Evolutionary conservation across 2,329 filamentous ascomycete genomes (phyloP).

Genomic region (Polychaeton citri): DNA sequence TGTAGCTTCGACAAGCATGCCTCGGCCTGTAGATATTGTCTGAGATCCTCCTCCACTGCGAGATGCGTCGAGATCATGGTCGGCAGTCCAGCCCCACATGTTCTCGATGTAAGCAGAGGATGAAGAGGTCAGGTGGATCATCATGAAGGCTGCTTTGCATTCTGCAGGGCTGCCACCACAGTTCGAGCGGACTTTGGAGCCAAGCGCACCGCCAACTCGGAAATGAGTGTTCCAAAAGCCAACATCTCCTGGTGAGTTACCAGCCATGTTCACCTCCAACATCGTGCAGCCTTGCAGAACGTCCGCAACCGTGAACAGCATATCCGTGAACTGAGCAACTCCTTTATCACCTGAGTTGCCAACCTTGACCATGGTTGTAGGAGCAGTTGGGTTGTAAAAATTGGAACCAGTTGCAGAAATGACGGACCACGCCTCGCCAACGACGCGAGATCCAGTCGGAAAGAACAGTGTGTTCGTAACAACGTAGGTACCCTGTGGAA

Average conservation of each 20-base stretch:
- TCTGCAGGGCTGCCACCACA: slow-evolving; percentile 30
- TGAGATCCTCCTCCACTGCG: slow-evolving; percentile 14
- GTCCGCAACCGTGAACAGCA: slow-evolving; percentile 39
- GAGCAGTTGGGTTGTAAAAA: slow-evolving; percentile 31
- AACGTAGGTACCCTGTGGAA: slow-evolving; percentile 33
- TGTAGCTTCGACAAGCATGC: slow-evolving; percentile 27
- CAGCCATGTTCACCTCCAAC: slow-evolving; percentile 39
- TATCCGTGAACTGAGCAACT: slow-evolving; percentile 38
- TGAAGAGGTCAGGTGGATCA: slow-evolving; percentile 34
- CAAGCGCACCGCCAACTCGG: slow-evolving; percentile 22
- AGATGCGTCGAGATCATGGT: slow-evolving; percentile 38
- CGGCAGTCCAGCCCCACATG: slow-evolving; percentile 41
- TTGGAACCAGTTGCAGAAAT: slow-evolving; percentile 31
- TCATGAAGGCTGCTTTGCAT: slow-evolving; percentile 22
- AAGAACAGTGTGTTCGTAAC: slow-evolving; percentile 34
- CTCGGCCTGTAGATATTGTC: slow-evolving; percentile 30
- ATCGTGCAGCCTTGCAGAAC: slow-evolving; percentile 31
- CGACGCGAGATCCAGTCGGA: slow-evolving; percentile 36
- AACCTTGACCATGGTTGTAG: slow-evolving; percentile 38
- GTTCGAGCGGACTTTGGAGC: slow-evolving; percentile 15
- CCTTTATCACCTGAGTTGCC: slow-evolving; percentile 39
- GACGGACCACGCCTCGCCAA: slow-evolving; percentile 45
- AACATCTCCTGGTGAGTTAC: slow-evolving; percentile 34
- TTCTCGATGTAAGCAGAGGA: slow-evolving; percentile 42
- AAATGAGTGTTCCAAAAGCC: slow-evolving; percentile 25